Evolutionary conservation across 169 alveolate genomes (phyloP).

Genomic region (Cryptosporidium felis): DNA sequence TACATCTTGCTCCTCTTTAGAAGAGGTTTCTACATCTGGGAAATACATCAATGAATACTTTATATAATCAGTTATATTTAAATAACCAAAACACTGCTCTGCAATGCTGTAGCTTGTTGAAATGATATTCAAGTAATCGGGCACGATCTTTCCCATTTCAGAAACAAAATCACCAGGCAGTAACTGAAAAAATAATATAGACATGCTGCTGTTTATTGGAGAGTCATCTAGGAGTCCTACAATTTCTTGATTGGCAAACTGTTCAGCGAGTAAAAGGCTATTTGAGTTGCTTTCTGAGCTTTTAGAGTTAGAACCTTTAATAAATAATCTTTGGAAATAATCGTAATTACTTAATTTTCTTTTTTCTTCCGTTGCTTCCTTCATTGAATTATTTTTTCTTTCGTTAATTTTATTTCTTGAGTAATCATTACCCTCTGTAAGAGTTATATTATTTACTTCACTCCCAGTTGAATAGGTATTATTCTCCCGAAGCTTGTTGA

Average conservation of each 20-base stretch:
- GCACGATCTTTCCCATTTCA: slow-evolving; percentile 22
- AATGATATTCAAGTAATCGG: slow-evolving; percentile 3
- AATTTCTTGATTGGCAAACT: neutral
- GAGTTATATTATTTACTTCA: too few species aligned
- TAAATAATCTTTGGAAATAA: too few species aligned
- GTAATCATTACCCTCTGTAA: too few species aligned
- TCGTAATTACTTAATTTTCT: too few species aligned
- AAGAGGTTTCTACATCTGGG: slow-evolving; percentile 1
- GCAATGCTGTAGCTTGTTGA: slow-evolving; percentile 19
- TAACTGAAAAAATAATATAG: neutral
- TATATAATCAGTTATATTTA: slow-evolving; percentile 35
- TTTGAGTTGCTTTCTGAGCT: neutral
- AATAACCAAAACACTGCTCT: slow-evolving; percentile 46
- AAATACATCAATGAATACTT: slow-evolving; percentile 45
- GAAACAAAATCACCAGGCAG: slow-evolving; percentile 10
- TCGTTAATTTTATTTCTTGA: too few species aligned
- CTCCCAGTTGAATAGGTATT: too few species aligned
- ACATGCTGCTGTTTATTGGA: slow-evolving; percentile 20
- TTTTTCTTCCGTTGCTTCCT: too few species aligned
- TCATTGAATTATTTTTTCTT: too few species aligned
- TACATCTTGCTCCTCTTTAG: slow-evolving; percentile 14
- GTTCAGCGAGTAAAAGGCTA: slow-evolving; percentile 36
- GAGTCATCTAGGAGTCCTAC: neutral
- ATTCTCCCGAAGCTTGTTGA: neutral
- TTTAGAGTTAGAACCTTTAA: too few species aligned